A percentile compares a stretch with the other conserved stretches of the same genome.
Conservation (phyloP, 2,329 filamentous ascomycete species). For the Aspergillus udagawae region DNA sequence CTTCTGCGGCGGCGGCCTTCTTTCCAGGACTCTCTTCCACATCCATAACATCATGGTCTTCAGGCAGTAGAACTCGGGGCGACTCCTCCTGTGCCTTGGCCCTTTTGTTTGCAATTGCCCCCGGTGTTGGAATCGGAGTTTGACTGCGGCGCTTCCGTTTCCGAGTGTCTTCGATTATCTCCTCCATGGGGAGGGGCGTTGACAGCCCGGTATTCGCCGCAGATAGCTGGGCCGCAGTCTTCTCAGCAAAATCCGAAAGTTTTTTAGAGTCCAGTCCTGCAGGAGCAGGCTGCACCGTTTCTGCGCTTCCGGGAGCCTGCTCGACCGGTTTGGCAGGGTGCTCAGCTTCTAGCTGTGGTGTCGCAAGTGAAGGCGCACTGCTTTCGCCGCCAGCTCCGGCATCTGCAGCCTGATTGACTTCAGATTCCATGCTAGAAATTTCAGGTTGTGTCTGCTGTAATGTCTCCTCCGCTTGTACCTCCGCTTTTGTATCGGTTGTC, state of each 20-base stretch:
- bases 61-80: constrained; percentile 27
- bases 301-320: constrained; percentile 17
- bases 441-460: not conserved
- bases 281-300: constrained; percentile 8
- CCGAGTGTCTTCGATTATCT: constrained; percentile 51
- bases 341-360: constrained; percentile 9
- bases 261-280: constrained; percentile 18
- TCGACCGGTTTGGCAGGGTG: constrained; percentile 19
- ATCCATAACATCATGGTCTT: constrained; percentile 21
- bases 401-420: not conserved
- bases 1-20: constrained; percentile 16
- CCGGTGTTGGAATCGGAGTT: constrained; percentile 55
- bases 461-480: not conserved
- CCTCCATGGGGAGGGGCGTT: constrained; percentile 28
- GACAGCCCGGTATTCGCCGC: constrained; percentile 24
- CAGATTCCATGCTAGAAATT: not conserved
- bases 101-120: constrained; percentile 55
- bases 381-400: not conserved
- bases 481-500: not conserved
- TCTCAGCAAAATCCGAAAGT: constrained; percentile 9
- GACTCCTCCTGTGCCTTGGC: constrained; percentile 46
- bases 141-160: constrained; percentile 66
- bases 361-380: not conserved
- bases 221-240: constrained; percentile 18
- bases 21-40: constrained; percentile 8